Evolutionary conservation across 805 yeast species (phyloP).

Genomic region (Clavispora asparagi): DNA sequence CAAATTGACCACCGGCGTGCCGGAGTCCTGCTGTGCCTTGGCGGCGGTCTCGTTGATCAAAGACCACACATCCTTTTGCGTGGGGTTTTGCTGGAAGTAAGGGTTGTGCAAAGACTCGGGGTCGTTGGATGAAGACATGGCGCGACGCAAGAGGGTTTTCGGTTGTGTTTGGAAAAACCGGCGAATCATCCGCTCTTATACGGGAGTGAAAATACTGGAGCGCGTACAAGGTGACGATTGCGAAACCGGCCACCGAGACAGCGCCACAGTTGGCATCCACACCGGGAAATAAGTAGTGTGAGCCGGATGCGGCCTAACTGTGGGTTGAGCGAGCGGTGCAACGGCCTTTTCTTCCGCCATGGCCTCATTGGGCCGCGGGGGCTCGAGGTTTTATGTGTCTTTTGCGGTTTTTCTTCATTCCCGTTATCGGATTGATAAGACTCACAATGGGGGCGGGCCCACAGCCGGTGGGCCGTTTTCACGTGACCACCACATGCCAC

Average conservation of each 20-base stretch:
- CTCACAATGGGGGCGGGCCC: no score
- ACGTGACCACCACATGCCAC: no score
- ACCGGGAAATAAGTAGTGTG: background rate
- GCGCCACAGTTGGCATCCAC: background rate
- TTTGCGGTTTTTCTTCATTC: no score
- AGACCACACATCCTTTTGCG: constrained; percentile 90
- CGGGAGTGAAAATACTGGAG: background rate
- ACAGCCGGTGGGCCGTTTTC: no score
- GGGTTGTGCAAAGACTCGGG: constrained; percentile 46
- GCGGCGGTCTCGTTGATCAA: constrained; percentile 94
- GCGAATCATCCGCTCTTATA: background rate
- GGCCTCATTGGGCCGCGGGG: no score
- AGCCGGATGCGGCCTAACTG: no score
- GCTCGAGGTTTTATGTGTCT: no score
- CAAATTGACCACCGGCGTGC: constrained; percentile 77
- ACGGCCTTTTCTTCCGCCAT: no score
- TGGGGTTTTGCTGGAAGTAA: constrained; percentile 53
- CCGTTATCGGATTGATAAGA: no score
- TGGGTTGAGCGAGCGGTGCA: no score
- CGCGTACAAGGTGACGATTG: background rate
- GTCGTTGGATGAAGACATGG: constrained; percentile 1
- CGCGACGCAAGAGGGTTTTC: background rate
- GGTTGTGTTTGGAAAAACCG: background rate
- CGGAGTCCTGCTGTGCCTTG: constrained; percentile 60
- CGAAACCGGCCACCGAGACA: background rate